Conservation (phyloP, 108 stramenopile genomes). For the Conticribra weissflogii region DNA sequence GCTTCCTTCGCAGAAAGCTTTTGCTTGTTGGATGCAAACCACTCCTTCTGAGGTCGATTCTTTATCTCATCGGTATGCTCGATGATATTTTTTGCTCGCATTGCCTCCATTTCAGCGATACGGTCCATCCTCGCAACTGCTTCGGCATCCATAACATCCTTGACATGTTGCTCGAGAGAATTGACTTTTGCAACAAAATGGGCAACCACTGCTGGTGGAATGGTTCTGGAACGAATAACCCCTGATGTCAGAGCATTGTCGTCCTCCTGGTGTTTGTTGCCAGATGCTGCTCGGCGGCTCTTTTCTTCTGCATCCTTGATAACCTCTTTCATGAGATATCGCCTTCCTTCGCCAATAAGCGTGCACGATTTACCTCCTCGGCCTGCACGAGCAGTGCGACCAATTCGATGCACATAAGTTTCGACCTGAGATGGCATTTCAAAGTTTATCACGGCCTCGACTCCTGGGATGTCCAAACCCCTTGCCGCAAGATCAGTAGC, state of each 20-base stretch:
- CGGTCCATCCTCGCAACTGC: conserved; percentile 87
- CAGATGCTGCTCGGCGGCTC: conserved; percentile 21
- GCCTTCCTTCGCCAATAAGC: conserved; percentile 90
- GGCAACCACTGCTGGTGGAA: conserved; percentile 74
- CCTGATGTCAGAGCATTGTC: conserved; percentile 38
- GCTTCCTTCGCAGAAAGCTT: conserved; percentile 66
- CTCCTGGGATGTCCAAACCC: conserved; percentile 91
- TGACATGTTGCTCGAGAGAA: conserved; percentile 73
- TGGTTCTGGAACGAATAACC: conserved; percentile 80
- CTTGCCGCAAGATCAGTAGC: conserved; percentile 98
- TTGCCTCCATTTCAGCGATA: conserved; percentile 87
- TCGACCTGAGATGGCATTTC: conserved; percentile 95
- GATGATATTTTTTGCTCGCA: conserved; percentile 82
- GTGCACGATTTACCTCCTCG: conserved; percentile 92
- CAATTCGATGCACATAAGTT: conserved; percentile 97
- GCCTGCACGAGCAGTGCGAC: conserved; percentile 97
- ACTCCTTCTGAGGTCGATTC: conserved; percentile 74
- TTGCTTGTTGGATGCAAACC: conserved; percentile 79
- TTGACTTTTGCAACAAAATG: conserved; percentile 88
- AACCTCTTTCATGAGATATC: conserved; percentile 89
- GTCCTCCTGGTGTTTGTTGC: conserved; percentile 23
- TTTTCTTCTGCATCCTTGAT: conserved; percentile 87
- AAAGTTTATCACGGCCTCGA: conserved; percentile 95
- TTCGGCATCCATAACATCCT: conserved; percentile 85
- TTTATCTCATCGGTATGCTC: conserved; percentile 79